phyloP scores from a whole-genome alignment of 768 basidiomycete species.

The Pleurotus tuber-regium region DNA sequence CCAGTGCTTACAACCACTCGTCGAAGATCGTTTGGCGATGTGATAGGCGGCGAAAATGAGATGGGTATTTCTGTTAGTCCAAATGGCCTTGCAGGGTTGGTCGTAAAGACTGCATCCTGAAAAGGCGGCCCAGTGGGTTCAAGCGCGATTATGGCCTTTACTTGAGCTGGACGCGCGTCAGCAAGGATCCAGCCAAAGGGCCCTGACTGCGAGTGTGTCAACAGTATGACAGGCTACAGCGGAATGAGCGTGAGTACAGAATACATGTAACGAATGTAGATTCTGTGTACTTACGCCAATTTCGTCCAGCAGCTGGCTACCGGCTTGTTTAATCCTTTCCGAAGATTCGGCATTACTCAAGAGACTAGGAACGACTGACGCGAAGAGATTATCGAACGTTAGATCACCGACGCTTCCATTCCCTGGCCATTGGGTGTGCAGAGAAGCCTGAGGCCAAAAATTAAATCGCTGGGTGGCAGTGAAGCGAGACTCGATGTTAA shows the following conservation, averaged over 20 bases:
- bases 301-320: conserved; percentile 39
- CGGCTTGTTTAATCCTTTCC: conserved; percentile 39
- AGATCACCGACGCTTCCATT: conserved; percentile 45
- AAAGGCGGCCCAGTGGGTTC: conserved; percentile 54
- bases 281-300: conserved; percentile 38
- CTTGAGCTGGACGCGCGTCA: conserved; percentile 39
- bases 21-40: conserved; percentile 34
- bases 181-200: conserved; percentile 47
- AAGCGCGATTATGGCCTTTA: conserved; percentile 46
- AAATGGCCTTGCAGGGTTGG: conserved; percentile 35
- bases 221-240: conserved; percentile 40
- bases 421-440: conserved; percentile 54
- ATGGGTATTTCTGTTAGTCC: conserved; percentile 49
- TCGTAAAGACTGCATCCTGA: conserved; percentile 34
- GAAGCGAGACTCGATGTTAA: conserved; percentile 26
- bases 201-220: conserved; percentile 53
- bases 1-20: conserved; percentile 23
- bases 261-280: neutral
- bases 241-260: neutral
- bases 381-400: conserved; percentile 43
- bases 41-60: conserved; percentile 38
- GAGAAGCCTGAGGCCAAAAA: conserved; percentile 34
- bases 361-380: conserved; percentile 39
- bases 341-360: conserved; percentile 33
- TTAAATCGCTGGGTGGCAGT: conserved; percentile 28